Percentiles rank a stretch among this genome's conserved stretches.
Evolutionary conservation across 805 yeast species (phyloP).

Genomic region (Candida coquimbonensis): DNA sequence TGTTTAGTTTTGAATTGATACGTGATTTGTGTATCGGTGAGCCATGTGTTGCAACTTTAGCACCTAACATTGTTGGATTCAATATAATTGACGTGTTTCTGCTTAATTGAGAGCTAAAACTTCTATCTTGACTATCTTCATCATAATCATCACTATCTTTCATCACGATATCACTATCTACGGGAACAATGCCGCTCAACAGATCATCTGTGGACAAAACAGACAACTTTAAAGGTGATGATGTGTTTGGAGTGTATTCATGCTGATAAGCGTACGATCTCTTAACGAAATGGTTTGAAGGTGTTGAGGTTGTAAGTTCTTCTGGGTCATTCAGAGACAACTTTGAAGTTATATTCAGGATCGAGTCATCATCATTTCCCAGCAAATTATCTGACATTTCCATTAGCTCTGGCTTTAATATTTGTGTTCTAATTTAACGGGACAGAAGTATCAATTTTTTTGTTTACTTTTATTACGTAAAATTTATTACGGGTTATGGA

Average conservation of each 20-base stretch:
- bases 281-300: not conserved
- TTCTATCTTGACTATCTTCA: not conserved
- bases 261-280: slow-evolving; percentile 4
- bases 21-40: slow-evolving; percentile 8
- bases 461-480: too few species aligned
- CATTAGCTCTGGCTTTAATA: too few species aligned
- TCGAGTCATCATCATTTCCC: not conserved
- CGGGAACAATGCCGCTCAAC: not conserved
- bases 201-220: not conserved
- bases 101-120: slow-evolving; percentile 3
- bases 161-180: slow-evolving; percentile 6
- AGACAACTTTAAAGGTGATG: slow-evolving; percentile 8
- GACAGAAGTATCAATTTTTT: too few species aligned
- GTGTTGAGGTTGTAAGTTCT: not conserved
- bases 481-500: too few species aligned
- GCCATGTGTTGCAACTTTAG: slow-evolving; percentile 18
- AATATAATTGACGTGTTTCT: slow-evolving; percentile 9
- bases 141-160: slow-evolving; percentile 4
- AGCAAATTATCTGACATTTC: not conserved
- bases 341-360: not conserved
- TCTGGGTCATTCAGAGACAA: slow-evolving; percentile 1
- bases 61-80: slow-evolving; percentile 23
- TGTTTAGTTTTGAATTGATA: not conserved
- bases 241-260: slow-evolving; percentile 15
- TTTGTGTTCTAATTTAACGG: not conserved